Evolutionary conservation across 2,329 filamentous ascomycete genomes (phyloP).

Genomic region (Fusarium secorum): DNA sequence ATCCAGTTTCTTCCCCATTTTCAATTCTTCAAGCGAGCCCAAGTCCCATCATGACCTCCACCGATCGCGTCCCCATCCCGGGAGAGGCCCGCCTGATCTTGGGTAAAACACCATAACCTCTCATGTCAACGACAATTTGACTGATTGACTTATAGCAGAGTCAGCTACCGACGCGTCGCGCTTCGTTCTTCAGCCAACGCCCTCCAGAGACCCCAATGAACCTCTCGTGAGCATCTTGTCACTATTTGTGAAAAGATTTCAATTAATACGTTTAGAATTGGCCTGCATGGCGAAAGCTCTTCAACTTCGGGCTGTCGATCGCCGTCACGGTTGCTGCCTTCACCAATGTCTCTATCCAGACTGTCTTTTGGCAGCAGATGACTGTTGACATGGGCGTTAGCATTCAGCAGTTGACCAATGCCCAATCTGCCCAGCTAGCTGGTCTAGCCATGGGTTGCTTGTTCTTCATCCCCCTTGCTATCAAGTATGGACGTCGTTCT

Average conservation of each 20-base stretch:
- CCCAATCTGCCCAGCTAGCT: slow-evolving; percentile 42
- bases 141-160: slow-evolving; percentile 15
- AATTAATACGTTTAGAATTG: slow-evolving; percentile 39
- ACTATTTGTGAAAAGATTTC: accelerated
- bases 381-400: slow-evolving; percentile 42
- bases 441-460: slow-evolving; percentile 47
- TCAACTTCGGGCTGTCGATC: slow-evolving; percentile 43
- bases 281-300: slow-evolving; percentile 40
- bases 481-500: slow-evolving; percentile 47
- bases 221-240: slow-evolving; percentile 38
- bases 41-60: slow-evolving; percentile 17
- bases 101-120: slow-evolving; percentile 5
- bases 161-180: slow-evolving; percentile 23
- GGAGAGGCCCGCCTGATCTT: slow-evolving; percentile 30
- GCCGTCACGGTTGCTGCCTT: slow-evolving; percentile 43
- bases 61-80: slow-evolving; percentile 8
- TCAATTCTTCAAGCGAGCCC: not conserved
- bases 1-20: not conserved
- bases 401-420: slow-evolving; percentile 38
- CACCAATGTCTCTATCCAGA: slow-evolving; percentile 39
- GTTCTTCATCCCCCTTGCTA: slow-evolving; percentile 47
- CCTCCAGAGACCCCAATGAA: slow-evolving; percentile 44
- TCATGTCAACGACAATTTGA: not conserved
- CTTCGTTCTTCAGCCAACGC: slow-evolving; percentile 32
- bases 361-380: slow-evolving; percentile 48